Evolutionary conservation across 1,284 basidiomycete genomes (phyloP).

Genomic region (Ceratobasidium sp.): DNA sequence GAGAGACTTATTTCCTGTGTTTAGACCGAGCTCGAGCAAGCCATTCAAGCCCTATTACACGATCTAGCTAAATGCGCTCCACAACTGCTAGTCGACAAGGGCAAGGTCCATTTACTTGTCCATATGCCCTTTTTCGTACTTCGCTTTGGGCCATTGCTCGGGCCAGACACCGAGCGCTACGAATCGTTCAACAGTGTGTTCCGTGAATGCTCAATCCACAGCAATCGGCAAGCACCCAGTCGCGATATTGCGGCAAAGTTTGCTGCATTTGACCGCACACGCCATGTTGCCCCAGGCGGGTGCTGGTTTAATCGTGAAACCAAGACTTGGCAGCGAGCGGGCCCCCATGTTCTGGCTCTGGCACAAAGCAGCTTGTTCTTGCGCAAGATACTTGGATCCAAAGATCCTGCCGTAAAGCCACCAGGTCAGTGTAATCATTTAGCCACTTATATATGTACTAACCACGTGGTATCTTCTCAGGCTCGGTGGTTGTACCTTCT

Average conservation of each 20-base stretch:
- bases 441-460: no score
- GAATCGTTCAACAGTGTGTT: slow-evolving; percentile 44
- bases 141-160: slow-evolving; percentile 43
- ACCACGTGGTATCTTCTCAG: background rate
- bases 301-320: slow-evolving; percentile 20
- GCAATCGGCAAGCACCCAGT: slow-evolving; percentile 45
- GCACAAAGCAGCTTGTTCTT: background rate
- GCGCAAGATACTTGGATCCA: background rate
- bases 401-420: background rate
- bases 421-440: no score
- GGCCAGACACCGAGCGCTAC: slow-evolving; percentile 35
- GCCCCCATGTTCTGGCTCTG: background rate
- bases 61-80: background rate
- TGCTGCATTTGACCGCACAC: slow-evolving; percentile 25
- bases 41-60: slow-evolving; percentile 1
- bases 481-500: background rate
- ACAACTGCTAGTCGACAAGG: slow-evolving; percentile 18
- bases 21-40: background rate
- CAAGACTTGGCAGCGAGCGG: background rate
- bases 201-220: slow-evolving; percentile 40
- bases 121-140: slow-evolving; percentile 42
- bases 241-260: slow-evolving; percentile 41
- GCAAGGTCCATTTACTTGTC: slow-evolving; percentile 44
- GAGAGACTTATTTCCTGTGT: no score
- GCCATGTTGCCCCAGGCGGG: slow-evolving; percentile 44